phyloP scores from a whole-genome alignment of 495 filamentous ascomycete genomes.

The Pyrenula massariospora region DNA sequence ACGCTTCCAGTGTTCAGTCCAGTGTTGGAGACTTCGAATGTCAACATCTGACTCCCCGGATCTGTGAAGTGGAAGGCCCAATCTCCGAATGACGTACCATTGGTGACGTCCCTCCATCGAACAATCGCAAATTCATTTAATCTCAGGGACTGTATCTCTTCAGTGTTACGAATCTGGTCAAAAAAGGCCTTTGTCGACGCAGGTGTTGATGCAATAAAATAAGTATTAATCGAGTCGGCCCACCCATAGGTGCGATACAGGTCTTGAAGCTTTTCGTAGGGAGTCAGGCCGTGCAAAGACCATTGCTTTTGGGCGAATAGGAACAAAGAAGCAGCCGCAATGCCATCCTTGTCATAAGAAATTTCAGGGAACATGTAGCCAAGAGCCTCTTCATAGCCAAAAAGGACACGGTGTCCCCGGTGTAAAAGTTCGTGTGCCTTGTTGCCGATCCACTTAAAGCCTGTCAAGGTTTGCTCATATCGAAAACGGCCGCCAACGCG shows the following conservation, averaged over 20 bases:
- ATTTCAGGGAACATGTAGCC: conserved; percentile 63
- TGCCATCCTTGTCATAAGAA: conserved; percentile 61
- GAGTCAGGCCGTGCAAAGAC: conserved; percentile 40
- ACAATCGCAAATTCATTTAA: conserved; percentile 41
- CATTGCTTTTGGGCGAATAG: conserved; percentile 43
- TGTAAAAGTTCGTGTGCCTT: conserved; percentile 28
- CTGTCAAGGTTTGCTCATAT: conserved; percentile 56
- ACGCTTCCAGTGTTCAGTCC: conserved; percentile 12
- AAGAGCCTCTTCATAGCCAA: conserved; percentile 63
- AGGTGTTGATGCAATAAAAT: conserved; percentile 49
- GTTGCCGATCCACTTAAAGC: conserved; percentile 65
- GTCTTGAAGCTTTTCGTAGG: conserved; percentile 45
- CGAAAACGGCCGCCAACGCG: conserved; percentile 34
- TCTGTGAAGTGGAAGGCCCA: conserved; percentile 42
- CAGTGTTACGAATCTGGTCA: conserved; percentile 35
- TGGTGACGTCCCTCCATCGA: conserved; percentile 58
- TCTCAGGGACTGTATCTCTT: conserved; percentile 25
- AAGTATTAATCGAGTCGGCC: conserved; percentile 57
- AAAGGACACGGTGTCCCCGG: conserved; percentile 39
- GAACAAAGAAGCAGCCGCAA: conserved; percentile 56
- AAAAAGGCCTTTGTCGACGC: conserved; percentile 42
- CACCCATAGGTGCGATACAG: conserved; percentile 52
- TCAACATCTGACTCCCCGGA: conserved; percentile 55
- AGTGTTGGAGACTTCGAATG: conserved; percentile 46
- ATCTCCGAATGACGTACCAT: conserved; percentile 49